These are phyloP conservation scores for Elsinoe necatrix DNA, from an alignment of 2,329 filamentous ascomycete species.

Conservation along the genomic window DNA sequence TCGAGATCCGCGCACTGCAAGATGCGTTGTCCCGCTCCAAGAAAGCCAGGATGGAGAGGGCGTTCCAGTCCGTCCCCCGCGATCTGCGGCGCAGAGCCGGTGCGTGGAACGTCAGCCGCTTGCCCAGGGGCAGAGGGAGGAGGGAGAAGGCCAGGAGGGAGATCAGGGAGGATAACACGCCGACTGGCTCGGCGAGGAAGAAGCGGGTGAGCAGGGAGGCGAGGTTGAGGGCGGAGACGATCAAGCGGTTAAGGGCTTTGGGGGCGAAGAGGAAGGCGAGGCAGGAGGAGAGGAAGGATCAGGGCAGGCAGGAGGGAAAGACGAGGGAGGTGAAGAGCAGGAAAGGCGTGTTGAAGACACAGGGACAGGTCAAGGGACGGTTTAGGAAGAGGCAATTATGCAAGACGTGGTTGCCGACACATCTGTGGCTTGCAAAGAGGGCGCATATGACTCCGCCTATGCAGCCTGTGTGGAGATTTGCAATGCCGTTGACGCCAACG, in stretches of 20 bases:
- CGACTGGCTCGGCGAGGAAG: conserved; percentile 59
- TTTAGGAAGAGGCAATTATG: conserved; percentile 77
- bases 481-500: conserved; percentile 73
- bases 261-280: conserved; percentile 40
- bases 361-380: conserved; percentile 53
- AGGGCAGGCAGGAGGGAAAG: conserved; percentile 25
- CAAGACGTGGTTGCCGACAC: conserved; percentile 93
- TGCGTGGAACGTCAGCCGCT: conserved; percentile 86
- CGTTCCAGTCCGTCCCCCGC: conserved; percentile 85
- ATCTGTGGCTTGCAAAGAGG: conserved; percentile 87
- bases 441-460: conserved; percentile 77
- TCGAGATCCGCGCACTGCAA: conserved; percentile 80
- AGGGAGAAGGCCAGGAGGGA: conserved; percentile 60
- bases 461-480: conserved; percentile 81
- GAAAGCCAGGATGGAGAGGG: conserved; percentile 54
- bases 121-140: conserved; percentile 71
- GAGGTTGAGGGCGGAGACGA: conserved; percentile 64
- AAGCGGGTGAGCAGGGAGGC: conserved; percentile 48
- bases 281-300: conserved; percentile 28
- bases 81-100: conserved; percentile 78
- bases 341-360: conserved; percentile 60
- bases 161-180: conserved; percentile 87
- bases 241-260: conserved; percentile 59
- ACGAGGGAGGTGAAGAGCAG: conserved; percentile 55
- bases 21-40: conserved; percentile 71